Conservation (phyloP, 192 early-diverging fungal species). For the Tieghemiomyces parasiticus region DNA sequence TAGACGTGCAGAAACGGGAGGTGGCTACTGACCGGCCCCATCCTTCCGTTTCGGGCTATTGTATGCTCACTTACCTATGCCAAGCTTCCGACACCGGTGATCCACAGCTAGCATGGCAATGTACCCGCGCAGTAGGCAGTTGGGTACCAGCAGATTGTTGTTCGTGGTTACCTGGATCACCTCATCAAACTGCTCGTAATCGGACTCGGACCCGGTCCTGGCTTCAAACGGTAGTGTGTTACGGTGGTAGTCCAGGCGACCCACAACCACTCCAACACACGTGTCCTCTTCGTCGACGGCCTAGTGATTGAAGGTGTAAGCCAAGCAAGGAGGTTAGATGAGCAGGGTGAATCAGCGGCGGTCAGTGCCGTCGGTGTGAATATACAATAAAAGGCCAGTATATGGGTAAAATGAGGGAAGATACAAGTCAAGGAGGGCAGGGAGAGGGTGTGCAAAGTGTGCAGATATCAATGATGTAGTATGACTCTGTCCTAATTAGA, state of each 20-base stretch:
- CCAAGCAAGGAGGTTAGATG: too few species aligned
- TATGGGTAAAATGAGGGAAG: too few species aligned
- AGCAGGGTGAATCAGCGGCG: too few species aligned
- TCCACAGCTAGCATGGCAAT: constrained; percentile 95
- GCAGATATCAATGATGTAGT: too few species aligned
- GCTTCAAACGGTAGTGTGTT: constrained; percentile 17
- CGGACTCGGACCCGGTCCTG: background rate
- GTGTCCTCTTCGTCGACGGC: constrained; percentile 34
- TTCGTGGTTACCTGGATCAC: background rate
- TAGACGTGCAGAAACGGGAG: too few species aligned
- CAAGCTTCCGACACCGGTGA: constrained; percentile 57
- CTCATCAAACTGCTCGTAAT: background rate
- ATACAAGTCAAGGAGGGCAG: too few species aligned
- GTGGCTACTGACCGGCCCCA: too few species aligned
- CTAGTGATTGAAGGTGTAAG: constrained; percentile 18
- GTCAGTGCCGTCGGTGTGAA: too few species aligned
- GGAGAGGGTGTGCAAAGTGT: too few species aligned
- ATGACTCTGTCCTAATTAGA: too few species aligned
- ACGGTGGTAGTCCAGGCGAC: constrained; percentile 66
- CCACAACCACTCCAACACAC: constrained; percentile 79
- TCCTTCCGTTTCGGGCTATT: too few species aligned
- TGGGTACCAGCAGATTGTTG: background rate
- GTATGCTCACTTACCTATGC: constrained; percentile 63
- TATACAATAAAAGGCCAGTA: too few species aligned
- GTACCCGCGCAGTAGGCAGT: constrained; percentile 54